Evolutionary conservation across 1,284 basidiomycete species (phyloP).

Genomic region (Fomitiporia mediterranea): DNA sequence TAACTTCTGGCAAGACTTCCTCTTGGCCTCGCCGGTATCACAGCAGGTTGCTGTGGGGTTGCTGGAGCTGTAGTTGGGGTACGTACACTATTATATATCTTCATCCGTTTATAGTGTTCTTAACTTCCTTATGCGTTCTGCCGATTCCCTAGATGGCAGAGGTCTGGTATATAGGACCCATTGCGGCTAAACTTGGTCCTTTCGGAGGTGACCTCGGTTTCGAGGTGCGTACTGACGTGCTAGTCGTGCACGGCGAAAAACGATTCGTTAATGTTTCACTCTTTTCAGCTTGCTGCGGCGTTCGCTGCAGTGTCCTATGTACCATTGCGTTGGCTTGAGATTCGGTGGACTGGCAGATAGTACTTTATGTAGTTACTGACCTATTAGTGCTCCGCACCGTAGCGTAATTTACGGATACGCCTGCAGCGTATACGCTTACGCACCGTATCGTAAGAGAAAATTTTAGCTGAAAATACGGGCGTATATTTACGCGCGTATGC

Average conservation of each 20-base stretch:
- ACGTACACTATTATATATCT: constrained; percentile 32
- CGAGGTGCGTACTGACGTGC: constrained; percentile 34
- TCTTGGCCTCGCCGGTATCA: constrained; percentile 48
- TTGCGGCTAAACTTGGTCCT: constrained; percentile 40
- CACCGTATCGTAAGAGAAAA: no score
- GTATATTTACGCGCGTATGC: no score
- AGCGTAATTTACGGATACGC: no score
- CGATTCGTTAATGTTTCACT: no score
- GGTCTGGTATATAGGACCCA: constrained; percentile 50
- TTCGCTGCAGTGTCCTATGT: constrained; percentile 40
- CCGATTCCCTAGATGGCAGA: constrained; percentile 10
- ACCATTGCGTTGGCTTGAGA: constrained; percentile 42
- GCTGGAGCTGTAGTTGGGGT: constrained; percentile 42
- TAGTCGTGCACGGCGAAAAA: no score
- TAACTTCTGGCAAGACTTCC: constrained; percentile 46
- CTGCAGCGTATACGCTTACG: no score
- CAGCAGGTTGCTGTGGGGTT: constrained; percentile 44
- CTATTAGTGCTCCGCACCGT: no score
- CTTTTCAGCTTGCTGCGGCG: constrained; percentile 38
- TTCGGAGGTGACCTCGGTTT: constrained; percentile 55
- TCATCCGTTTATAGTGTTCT: constrained; percentile 23
- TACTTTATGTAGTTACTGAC: not conserved
- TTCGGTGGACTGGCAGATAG: constrained; percentile 37
- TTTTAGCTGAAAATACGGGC: no score
- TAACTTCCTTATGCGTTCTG: not conserved